Base-by-base conservation (phyloP, 331 rosid species). In the Telfairia occidentalis region DNA sequence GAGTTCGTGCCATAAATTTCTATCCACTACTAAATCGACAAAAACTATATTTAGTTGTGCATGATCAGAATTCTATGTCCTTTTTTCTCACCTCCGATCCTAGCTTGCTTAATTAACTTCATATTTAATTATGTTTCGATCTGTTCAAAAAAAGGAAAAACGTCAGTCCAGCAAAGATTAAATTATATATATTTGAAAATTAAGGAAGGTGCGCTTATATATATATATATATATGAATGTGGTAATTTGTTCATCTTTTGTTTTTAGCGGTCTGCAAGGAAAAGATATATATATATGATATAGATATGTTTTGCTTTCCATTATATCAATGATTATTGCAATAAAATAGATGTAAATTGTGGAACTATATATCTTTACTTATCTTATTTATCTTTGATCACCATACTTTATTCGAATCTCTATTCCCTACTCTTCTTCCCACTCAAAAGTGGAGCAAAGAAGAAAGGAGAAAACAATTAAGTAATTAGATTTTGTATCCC, bases 1-100 rank as follows among this genome's bases (percentile, higher is more conserved):
- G 84, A 83, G 5, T 86, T 83, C 28, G 77, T 79, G 75, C 94
- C 94, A 55, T 89, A 84, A 89, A 70, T 81, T 66, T 78, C 29
- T 2, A 32, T 38, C 42, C 21, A 3, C 72, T 38, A 5, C 72
- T 42, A 23, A 43, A 37, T 60, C 24, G 3, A 28, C n/a, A 10
- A 42, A 28, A 13, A 2, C 18, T n/a, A 66, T 65, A 35, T 63
- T 45, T 45, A 65, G 28, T 43, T 13, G 67, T 60, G 61, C 72
- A 43, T 49, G 34, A n/a, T n/a, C n/a, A 8, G 18, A 54, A 11
- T 29, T 59, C 26, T 46, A 19, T 76, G 9, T 42, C 2, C 3
- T 19, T 75, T 26, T 6, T 50, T 16, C 2, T 24, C n/a, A n/a
- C 4, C 34, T 57, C 10, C 23, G n/a, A n/a, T 35, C 52, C 29